These are phyloP conservation scores for Gymnopilus dilepis DNA, from an alignment of 768 basidiomycete genomes.

Conservation along the genomic window DNA sequence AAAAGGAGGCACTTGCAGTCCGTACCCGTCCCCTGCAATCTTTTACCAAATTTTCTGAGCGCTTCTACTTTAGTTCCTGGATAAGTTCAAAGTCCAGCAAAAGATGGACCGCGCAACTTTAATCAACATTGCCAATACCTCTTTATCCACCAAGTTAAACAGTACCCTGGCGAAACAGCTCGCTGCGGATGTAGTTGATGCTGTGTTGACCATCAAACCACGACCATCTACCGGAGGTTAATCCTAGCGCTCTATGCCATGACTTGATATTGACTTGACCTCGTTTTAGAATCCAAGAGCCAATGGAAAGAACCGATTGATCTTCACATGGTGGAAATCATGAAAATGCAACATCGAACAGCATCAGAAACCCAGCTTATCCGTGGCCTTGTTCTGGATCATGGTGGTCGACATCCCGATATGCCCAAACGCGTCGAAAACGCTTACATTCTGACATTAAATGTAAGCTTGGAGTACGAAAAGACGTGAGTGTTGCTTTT, in stretches of 20 bases:
- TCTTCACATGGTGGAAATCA: constrained; percentile 98
- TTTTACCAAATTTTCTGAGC: constrained; percentile 6
- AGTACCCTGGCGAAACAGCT: constrained; percentile 82
- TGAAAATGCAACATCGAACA: constrained; percentile 99
- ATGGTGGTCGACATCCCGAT: constrained; percentile 96
- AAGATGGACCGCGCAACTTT: constrained; percentile 89
- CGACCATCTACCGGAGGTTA: constrained; percentile 65
- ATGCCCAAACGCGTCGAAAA: constrained; percentile 99
- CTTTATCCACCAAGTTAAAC: constrained; percentile 92
- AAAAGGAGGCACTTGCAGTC: constrained; percentile 91
- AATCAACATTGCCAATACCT: constrained; percentile 94
- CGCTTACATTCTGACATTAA: constrained; percentile 92
- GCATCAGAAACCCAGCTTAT: constrained; percentile 97
- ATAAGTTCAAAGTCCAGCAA: constrained; percentile 80
- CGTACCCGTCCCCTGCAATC: constrained; percentile 31
- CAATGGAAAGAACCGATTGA: constrained; percentile 91
- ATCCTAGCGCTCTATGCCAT: constrained; percentile 13
- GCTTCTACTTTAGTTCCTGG: constrained; percentile 73
- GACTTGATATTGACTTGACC: constrained; percentile 22
- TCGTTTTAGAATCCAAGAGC: constrained; percentile 55
- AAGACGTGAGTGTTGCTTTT: constrained; percentile 77
- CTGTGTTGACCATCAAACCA: constrained; percentile 86
- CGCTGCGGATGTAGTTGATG: constrained; percentile 93
- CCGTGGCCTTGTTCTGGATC: constrained; percentile 95
- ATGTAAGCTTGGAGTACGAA: constrained; percentile 98